Base-by-base conservation (phyloP, 768 basidiomycete genomes). In the Mycena alexandri region DNA sequence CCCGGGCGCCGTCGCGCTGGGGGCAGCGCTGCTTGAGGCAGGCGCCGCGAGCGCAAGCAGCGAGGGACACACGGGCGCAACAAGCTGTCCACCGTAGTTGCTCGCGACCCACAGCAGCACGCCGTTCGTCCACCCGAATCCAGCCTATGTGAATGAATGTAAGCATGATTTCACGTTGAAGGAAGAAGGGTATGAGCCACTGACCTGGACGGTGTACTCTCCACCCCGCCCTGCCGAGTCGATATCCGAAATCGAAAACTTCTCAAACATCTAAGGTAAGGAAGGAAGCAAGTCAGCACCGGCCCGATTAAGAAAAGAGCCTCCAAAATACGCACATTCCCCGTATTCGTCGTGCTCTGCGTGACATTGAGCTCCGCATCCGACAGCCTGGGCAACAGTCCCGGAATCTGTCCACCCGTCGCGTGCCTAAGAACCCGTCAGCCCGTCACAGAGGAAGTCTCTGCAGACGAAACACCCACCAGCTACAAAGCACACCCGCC, bases 101-200 rank as follows among this genome's bases (percentile, higher is more conserved):
- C 85, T 87, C 21, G 92, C 89, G 22, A 92, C 81, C 90, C 91
- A 94, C 43, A 95, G 84, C 59, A 88, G 75, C 11, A 90, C 93
- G 21, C 93, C 93, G 72, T 95, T 95, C 46, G 93, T 94, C 94
- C 94, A 96, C 19, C 94, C 93, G 74, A 95, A 95, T 22, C 93
- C 93, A 16, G 88, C 90, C 85, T 68, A 21, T 86, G 7, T 17
- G 44, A 9, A 2, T 72, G 16, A 65, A 34, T 33, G 48, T 65
- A 33, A 60, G 42, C 46, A 21, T 19, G 41, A 36, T 51, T 24
- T 34, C 21, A 42, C n/a, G 43, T 50, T 46, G 29, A 6, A 1
- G 19, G 21, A 1, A 61, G 36, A 36, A 38, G 22, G 59, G 16
- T 50, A 14, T 41, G 25, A 29, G 36, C 22, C 80, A 68, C 59